Conservation (phyloP, 2,329 filamentous ascomycete genomes). For the Fusarium musae region DNA sequence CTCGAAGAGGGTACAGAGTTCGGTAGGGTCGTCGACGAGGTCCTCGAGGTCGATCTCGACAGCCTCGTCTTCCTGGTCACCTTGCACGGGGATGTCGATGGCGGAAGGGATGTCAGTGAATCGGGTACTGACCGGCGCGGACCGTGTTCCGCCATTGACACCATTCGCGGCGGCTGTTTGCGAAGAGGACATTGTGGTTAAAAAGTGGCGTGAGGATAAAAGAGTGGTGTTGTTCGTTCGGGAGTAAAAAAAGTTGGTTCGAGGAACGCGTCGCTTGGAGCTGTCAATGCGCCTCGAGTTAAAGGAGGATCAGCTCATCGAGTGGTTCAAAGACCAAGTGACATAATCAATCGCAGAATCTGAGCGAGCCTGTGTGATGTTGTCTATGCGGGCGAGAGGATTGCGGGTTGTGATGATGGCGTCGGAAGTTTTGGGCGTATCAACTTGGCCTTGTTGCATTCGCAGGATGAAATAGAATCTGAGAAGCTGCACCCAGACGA, state of each 20-base stretch:
- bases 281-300: constrained; percentile 47
- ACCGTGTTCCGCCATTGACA: constrained; percentile 52
- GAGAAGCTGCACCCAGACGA: constrained; percentile 2
- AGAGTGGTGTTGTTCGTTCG: constrained; percentile 18
- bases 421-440: constrained; percentile 31
- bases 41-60: constrained; percentile 95
- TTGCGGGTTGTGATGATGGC: constrained; percentile 12
- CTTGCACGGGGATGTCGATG: constrained; percentile 74
- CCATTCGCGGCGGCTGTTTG: constrained; percentile 60
- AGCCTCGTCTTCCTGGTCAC: constrained; percentile 73
- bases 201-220: constrained; percentile 3
- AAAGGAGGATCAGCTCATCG: constrained; percentile 46
- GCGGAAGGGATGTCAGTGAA: constrained; percentile 73
- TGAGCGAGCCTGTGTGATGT: neutral
- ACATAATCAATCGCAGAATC: constrained; percentile 42
- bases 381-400: constrained; percentile 7
- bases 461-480: constrained; percentile 36
- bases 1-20: constrained; percentile 93
- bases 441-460: constrained; percentile 38
- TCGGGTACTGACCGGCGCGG: constrained; percentile 61
- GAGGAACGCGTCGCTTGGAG: constrained; percentile 47
- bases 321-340: constrained; percentile 34
- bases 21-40: constrained; percentile 91
- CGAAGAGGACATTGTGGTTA: constrained; percentile 52
- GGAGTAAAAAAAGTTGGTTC: constrained; percentile 26